Evolutionary conservation across 1,139 yeast genomes (phyloP).

Genomic region (Lodderomyces pseudojiufengensis): DNA sequence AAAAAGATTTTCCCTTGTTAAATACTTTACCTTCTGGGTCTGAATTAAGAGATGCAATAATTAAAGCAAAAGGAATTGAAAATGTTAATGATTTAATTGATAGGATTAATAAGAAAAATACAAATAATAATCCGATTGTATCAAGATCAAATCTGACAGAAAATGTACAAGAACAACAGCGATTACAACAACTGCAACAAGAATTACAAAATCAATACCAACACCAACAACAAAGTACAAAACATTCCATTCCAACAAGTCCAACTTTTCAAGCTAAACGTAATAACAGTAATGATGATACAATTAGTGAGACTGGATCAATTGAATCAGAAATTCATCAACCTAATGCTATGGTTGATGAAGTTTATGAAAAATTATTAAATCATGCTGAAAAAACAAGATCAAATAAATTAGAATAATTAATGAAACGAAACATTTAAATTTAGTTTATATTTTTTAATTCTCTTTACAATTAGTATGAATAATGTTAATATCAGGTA

Average conservation of each 20-base stretch:
- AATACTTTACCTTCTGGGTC: slow-evolving; percentile 66
- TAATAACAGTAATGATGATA: slow-evolving; percentile 2
- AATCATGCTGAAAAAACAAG: slow-evolving; percentile 65
- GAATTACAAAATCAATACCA: background rate
- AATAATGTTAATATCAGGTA: too few relatives aligned
- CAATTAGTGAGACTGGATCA: slow-evolving; percentile 9
- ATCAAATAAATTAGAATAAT: slow-evolving; percentile 19
- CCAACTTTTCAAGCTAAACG: background rate
- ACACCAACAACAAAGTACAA: too few relatives aligned
- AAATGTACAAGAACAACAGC: slow-evolving; percentile 1
- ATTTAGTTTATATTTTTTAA: too few relatives aligned
- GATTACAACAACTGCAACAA: slow-evolving; percentile 2
- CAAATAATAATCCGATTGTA: slow-evolving; percentile 50
- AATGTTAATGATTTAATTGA: slow-evolving; percentile 68
- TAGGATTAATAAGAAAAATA: slow-evolving; percentile 53
- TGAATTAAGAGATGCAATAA: slow-evolving; percentile 71
- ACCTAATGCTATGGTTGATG: slow-evolving; percentile 50
- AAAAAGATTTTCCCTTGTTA: slow-evolving; percentile 27
- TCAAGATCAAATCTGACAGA: background rate
- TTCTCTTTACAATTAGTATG: too few relatives aligned
- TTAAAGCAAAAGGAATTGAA: slow-evolving; percentile 73
- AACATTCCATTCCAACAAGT: background rate
- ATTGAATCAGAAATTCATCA: slow-evolving; percentile 19
- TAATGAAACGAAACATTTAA: too few relatives aligned
- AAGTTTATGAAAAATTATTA: slow-evolving; percentile 65